A percentile compares a stretch with the other conserved stretches of the same genome.
Evolutionary conservation across 2,329 filamentous ascomycete species (phyloP).

Genomic region (Truncatella angustata): DNA sequence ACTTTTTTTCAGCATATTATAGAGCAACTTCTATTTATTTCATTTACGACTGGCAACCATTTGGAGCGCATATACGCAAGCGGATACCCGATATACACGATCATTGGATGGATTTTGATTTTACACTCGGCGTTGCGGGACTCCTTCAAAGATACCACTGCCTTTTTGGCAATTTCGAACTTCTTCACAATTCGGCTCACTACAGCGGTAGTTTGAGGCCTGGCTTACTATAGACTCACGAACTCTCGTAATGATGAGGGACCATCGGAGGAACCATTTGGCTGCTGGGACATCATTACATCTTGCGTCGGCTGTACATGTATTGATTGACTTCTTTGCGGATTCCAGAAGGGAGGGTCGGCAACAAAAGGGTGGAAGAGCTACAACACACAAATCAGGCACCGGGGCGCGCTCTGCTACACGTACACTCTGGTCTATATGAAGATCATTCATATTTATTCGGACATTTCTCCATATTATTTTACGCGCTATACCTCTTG

Average conservation of each 20-base stretch:
- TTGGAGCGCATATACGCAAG: slow-evolving; percentile 11
- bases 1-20: slow-evolving; percentile 5
- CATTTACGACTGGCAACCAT: neutral
- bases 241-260: neutral
- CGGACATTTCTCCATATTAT: neutral
- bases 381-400: neutral
- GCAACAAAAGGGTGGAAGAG: neutral
- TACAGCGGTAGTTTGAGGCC: slow-evolving; percentile 1
- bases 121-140: slow-evolving; percentile 24
- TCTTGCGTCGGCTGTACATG: too few relatives aligned
- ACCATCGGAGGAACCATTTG: too few relatives aligned
- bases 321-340: too few relatives aligned
- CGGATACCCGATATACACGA: slow-evolving; percentile 4
- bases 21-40: neutral
- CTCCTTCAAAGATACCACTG: slow-evolving; percentile 28
- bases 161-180: slow-evolving; percentile 20
- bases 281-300: too few relatives aligned
- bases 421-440: neutral
- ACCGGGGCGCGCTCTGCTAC: neutral
- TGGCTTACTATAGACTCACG: slow-evolving; percentile 8
- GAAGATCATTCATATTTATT: neutral
- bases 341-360: too few relatives aligned
- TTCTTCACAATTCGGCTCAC: slow-evolving; percentile 13
- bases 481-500: neutral
- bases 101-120: slow-evolving; percentile 13